Conservation (phyloP, 1,139 yeast species). For the Yamadazyma conglobata region DNA sequence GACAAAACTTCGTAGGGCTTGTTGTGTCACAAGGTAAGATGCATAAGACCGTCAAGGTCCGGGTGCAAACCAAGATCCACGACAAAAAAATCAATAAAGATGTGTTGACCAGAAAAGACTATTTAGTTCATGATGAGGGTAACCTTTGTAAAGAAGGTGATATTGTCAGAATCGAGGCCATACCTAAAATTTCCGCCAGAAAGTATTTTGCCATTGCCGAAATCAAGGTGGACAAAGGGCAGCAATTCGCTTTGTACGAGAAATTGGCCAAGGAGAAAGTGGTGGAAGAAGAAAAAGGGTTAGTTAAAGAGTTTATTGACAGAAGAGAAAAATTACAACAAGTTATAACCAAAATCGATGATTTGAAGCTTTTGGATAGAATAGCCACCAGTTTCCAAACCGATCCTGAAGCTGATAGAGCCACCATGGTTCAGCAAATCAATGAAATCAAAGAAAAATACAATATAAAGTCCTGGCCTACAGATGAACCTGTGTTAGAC, state of each 20-base stretch:
- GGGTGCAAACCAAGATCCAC: conserved; percentile 71
- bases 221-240: conserved; percentile 84
- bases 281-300: conserved; percentile 54
- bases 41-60: conserved; percentile 92
- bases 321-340: conserved; percentile 40
- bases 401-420: conserved; percentile 33
- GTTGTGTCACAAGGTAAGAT: conserved; percentile 95
- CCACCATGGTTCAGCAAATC: conserved; percentile 39
- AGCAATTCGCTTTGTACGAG: conserved; percentile 81
- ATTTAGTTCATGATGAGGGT: conserved; percentile 90
- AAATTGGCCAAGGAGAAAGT: conserved; percentile 68
- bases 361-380: conserved; percentile 44
- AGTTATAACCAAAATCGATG: conserved; percentile 42
- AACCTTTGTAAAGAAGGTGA: conserved; percentile 93
- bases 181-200: conserved; percentile 78
- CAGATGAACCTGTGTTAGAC: conserved; percentile 36
- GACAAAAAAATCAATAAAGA: conserved; percentile 73
- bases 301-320: conserved; percentile 46
- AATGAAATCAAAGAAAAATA: conserved; percentile 48
- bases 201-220: conserved; percentile 94
- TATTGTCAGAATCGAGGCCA: conserved; percentile 86
- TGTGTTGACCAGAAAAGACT: conserved; percentile 74
- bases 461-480: conserved; percentile 61
- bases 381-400: conserved; percentile 34
- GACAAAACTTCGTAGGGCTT: conserved; percentile 87